Base-by-base conservation (phyloP, 2,329 filamentous ascomycete species). In the Fusarium sublunatum region DNA sequence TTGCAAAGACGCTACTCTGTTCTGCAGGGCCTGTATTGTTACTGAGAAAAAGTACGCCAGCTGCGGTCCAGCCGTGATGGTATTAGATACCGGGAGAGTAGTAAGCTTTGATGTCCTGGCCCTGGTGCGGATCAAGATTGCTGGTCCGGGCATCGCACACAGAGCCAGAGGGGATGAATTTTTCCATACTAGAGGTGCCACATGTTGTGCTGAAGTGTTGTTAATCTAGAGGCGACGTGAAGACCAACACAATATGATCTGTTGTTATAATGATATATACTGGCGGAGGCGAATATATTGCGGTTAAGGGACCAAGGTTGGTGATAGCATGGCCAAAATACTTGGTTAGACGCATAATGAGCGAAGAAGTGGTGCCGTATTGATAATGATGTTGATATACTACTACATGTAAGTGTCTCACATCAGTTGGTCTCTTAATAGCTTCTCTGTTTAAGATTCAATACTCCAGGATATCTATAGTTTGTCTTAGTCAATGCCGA, bases 241-340 rank as follows among this genome's bases (percentile, higher is more conserved):
- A n/a, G n/a, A n/a, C n/a, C n/a, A n/a, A 58, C 2, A 42, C 26
- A 1, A 57, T 9, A 15, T 63, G 29, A 13, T 64, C 55, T 1
- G 57, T 52, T 24, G 53, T 59, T 19, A 35, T 45, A 1, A 59
- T 60, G 8, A 46, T 48, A 43, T 73, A 75, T 12, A 68, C 59
- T 0, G 66, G 35, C 0, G 70, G 69, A 11, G 69, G 59, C 2
- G 70, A 71, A 48, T 68, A 74, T n/a, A 64, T 70, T 2, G 73
- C 72, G 26, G 72, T 74, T 11, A 75, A 50, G 4, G 71, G 73
- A 6, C 73, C 71, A 22, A 74, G 22, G 46, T 75, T 75, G 49
- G 65, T 69, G 49, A 74, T 48, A 13, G 59, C 46, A 3, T 49
- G 45, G 2, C 65, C 68, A 32, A 67, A 69, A 36, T 55, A 61